Conservation (phyloP, 805 yeast genomes). For the Candida pini region DNA sequence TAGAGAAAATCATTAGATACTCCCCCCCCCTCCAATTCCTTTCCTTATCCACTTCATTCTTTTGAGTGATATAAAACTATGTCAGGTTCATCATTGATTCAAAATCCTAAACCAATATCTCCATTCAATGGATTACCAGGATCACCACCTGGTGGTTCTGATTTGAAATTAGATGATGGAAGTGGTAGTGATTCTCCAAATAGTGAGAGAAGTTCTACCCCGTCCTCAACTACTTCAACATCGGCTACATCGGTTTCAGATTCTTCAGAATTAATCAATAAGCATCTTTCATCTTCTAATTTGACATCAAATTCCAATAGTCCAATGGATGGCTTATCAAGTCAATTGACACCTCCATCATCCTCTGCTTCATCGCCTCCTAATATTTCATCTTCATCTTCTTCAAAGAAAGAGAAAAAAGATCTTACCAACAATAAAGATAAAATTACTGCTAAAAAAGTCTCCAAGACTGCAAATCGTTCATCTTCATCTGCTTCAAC, state of each 20-base stretch:
- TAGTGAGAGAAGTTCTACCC: conserved; percentile 33
- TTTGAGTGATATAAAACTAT: no score
- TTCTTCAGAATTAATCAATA: conserved; percentile 12
- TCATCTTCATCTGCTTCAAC: conserved; percentile 49
- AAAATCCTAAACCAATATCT: conserved; percentile 4
- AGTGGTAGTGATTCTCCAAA: conserved; percentile 28
- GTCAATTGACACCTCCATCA: conserved; percentile 1
- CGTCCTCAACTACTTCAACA: conserved; percentile 35
- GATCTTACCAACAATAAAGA: conserved; percentile 20
- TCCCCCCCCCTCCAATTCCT: no score
- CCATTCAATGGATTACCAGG: conserved; percentile 1
- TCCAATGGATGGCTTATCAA: background rate
- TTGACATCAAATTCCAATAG: background rate
- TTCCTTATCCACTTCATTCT: no score
- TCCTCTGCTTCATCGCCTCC: conserved; percentile 10
- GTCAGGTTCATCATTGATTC: conserved; percentile 8
- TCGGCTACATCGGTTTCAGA: conserved; percentile 26
- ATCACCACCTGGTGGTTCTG: conserved; percentile 3
- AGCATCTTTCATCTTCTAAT: conserved; percentile 2
- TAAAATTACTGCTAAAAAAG: conserved; percentile 23
- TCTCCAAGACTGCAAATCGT: conserved; percentile 29
- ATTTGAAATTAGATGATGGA: conserved; percentile 10
- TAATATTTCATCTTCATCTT: conserved; percentile 7
- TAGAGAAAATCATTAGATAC: no score
- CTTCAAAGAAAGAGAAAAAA: conserved; percentile 7